Evolutionary conservation across 2,329 filamentous ascomycete genomes (phyloP).

Genomic region (Colletotrichum cordylinicola): DNA sequence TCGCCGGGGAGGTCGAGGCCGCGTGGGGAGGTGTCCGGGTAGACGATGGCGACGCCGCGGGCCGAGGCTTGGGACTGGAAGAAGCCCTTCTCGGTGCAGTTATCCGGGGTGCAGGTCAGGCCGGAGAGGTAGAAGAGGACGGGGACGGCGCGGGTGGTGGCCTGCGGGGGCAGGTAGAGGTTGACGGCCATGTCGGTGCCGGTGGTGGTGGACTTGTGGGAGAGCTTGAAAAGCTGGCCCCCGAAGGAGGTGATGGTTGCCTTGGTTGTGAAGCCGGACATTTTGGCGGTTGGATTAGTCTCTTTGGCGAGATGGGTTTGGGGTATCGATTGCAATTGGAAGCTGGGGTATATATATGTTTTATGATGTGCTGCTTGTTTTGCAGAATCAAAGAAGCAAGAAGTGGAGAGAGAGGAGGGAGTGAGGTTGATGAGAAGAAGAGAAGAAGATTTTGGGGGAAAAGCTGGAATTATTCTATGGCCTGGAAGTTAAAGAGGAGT

Average conservation of each 20-base stretch:
- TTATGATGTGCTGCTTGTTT: not conserved
- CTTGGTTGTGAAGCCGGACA: conserved; percentile 84
- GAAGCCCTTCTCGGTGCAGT: conserved; percentile 84
- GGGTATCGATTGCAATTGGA: conserved; percentile 4
- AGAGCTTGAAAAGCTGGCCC: conserved; percentile 92
- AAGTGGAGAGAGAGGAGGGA: not conserved
- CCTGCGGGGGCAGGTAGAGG: conserved; percentile 84
- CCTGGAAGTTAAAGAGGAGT: conserved; percentile 8
- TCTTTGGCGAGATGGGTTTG: not conserved
- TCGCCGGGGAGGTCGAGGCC: conserved; percentile 83
- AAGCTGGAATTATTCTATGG: conserved; percentile 13
- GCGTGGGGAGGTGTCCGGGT: conserved; percentile 92
- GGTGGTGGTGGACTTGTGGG: conserved; percentile 80
- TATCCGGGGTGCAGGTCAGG: conserved; percentile 92
- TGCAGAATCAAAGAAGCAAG: not conserved
- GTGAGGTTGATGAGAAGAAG: not conserved
- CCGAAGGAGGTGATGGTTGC: conserved; percentile 91
- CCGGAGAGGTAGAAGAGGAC: conserved; percentile 94
- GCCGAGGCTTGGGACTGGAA: conserved; percentile 83
- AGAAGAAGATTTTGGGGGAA: not conserved
- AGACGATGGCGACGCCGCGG: conserved; percentile 89
- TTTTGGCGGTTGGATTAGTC: conserved; percentile 36
- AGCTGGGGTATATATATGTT: conserved; percentile 17
- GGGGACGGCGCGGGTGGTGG: conserved; percentile 67
- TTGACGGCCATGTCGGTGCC: conserved; percentile 92